These are phyloP conservation scores for Diplocarpon mali DNA, from an alignment of 2,329 filamentous ascomycete genomes.

Conservation along the genomic window DNA sequence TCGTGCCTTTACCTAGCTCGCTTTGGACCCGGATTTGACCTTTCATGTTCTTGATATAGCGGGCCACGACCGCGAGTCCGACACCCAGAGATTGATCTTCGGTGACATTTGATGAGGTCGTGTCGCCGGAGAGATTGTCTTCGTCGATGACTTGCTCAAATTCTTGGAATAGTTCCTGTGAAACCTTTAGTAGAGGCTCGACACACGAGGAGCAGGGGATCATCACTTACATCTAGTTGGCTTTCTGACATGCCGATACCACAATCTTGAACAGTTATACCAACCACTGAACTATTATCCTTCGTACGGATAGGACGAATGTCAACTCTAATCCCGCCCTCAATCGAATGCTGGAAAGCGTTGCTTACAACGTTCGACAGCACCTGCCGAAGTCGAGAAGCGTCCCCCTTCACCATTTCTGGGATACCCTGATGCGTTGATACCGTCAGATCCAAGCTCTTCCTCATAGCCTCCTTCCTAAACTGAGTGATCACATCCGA, in stretches of 20 bases:
- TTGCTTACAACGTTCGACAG: constrained; percentile 78
- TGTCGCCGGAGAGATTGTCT: neutral
- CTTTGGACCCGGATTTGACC: constrained; percentile 78
- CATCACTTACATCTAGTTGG: constrained; percentile 36
- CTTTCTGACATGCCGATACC: constrained; percentile 57
- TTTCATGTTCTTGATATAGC: constrained; percentile 78
- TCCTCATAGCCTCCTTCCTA: constrained; percentile 61
- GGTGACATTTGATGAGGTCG: constrained; percentile 16
- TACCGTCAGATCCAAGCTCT: constrained; percentile 60
- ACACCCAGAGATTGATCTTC: constrained; percentile 53
- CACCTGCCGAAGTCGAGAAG: constrained; percentile 65
- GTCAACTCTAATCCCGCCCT: constrained; percentile 61
- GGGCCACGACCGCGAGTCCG: constrained; percentile 74
- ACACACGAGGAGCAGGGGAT: neutral
- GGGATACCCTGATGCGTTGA: constrained; percentile 59
- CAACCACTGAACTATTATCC: constrained; percentile 49
- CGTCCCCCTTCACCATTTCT: constrained; percentile 62
- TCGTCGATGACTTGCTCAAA: constrained; percentile 44
- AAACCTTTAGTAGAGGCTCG: neutral
- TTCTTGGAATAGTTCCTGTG: constrained; percentile 39
- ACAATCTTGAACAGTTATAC: constrained; percentile 67
- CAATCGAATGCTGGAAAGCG: constrained; percentile 64
- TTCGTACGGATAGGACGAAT: constrained; percentile 47
- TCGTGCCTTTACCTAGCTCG: constrained; percentile 71
- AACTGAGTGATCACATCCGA: constrained; percentile 68